These are phyloP conservation scores for Trypanosoma melophagium DNA, from an alignment of 208 protist species.

Conservation along the genomic window DNA sequence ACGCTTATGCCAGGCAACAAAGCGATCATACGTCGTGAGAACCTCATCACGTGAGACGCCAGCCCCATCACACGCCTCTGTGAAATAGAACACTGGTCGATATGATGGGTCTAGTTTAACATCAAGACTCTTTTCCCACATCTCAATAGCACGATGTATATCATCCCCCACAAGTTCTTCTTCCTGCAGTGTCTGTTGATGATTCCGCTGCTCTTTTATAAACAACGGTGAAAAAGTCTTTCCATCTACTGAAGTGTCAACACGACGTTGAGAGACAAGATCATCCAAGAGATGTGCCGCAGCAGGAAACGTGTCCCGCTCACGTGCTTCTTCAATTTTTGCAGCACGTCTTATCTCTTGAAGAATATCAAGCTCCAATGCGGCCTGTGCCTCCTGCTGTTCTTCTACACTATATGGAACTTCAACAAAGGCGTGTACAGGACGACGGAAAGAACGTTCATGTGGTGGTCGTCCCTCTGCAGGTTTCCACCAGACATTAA, in stretches of 20 bases:
- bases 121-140: constrained; percentile 25
- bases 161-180: constrained; percentile 23
- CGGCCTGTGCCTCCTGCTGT: constrained; percentile 39
- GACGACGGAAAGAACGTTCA: constrained; percentile 38
- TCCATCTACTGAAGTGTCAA: neutral
- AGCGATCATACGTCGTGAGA: constrained; percentile 17
- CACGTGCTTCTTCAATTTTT: constrained; percentile 42
- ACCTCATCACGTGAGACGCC: constrained; percentile 21
- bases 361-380: constrained; percentile 46
- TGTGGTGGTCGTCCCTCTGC: constrained; percentile 5
- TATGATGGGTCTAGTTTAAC: neutral
- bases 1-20: constrained; percentile 10
- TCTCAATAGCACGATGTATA: constrained; percentile 19
- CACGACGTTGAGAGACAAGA: constrained; percentile 10
- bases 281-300: constrained; percentile 16
- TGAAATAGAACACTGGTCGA: constrained; percentile 19
- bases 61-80: constrained; percentile 13
- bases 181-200: neutral
- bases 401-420: constrained; percentile 40
- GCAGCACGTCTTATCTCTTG: constrained; percentile 42
- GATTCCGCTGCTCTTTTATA: neutral
- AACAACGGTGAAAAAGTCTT: too few species aligned
- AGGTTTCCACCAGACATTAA: constrained; percentile 65
- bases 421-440: constrained; percentile 62
- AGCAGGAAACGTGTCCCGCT: constrained; percentile 28